Evolutionary conservation across 202 grass and related monocot genomes (phyloP), one percentile per base, ranked within the genome.

Genomic region (Setaria italica): DNA sequence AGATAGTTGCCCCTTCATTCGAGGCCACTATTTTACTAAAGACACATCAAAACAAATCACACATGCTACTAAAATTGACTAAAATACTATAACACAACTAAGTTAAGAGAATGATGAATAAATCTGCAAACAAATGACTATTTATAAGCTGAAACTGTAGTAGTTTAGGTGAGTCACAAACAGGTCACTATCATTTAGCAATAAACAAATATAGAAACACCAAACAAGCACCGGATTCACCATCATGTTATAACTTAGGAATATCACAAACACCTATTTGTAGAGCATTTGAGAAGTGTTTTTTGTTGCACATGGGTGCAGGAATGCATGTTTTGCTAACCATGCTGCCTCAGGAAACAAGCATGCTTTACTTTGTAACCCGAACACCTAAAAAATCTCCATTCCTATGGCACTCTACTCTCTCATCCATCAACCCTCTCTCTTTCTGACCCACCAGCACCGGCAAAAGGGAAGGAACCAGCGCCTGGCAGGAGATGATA

Each of bases 121-220:
- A 71, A 71, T 47, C 42, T 47, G 42, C 42, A 47, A 71, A 48
- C 42, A 71, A 7, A 47, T 71, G 20, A 71, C 5, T 57, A 48
- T 48, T 48, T 71, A 71, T 25, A 71, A 68, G 35, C 16, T 20
- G 37, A 68, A 68, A 42, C 35, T 42, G 35, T 42, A 68, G 16
- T 70, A 47, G 42, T 71, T 70, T 70, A 47, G 66, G 37, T 43
- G 42, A 70, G 67, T 13, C 19, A 70, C 42, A 67, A 67, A 67
- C 35, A 39, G 35, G 20, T 41, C 35, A 67, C 34, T 20, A 17
- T 16, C 8, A 25, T 25, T 25, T 25, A 25, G 25, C 25, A 25
- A 25, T 25, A 25, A 25, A 25, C 25, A 25, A 25, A 25, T 0
- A 25, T 25, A 25, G 25, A 25, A 25, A 25, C 25, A 25, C 25